Base-by-base conservation (phyloP, 2,329 filamentous ascomycete species). In the Ceratocystiopsis minuta region DNA sequence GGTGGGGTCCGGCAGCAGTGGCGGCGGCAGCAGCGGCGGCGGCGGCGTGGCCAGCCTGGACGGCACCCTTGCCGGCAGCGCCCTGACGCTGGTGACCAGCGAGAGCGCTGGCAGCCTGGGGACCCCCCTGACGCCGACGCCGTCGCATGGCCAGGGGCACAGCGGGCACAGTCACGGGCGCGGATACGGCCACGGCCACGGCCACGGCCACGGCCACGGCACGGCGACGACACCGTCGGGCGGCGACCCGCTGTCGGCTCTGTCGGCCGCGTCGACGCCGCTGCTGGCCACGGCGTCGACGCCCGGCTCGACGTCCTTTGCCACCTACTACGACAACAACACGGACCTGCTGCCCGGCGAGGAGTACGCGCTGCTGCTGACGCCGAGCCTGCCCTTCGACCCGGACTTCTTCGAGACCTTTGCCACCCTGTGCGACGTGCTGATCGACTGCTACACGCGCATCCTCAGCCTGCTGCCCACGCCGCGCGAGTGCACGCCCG, bases 401-500 rank as follows among this genome's bases (percentile, higher is more conserved):
- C 90, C 90, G 0, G 90, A 98, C 60, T 98, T 94, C 54, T 90
- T 88, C 58, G 86, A 92, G 62, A 95, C 87, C 0, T 96, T 96
- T 62, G 80, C 86, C 14, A 95, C 90, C 13, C 68, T 98, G 7
- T 96, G 90, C 14, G 73, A 70, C 11, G 68, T 58, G 7, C 17
- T 35, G 6, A 18, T 16, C 11, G 42, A 37, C 57, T 84, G 78
- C 54, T 98, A 98, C 61, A 76, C 77, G 33, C 75, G 78, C 42
- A 73, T 98, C 24, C 65, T 92, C 52, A 68, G 67, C 36, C 65
- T 98, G 45, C 66, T 96, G 17, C 70, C 77, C n/a, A 75, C 75
- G 3, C 80, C 87, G 1, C 72, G 79, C 20, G 71, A 81, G 39
- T 90, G 83, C 54, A 73, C 68, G 5, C 69, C 75, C 1, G 60